Evolutionary conservation across 2,329 filamentous ascomycete genomes (phyloP).

Genomic region (Biscogniauxia sp.): DNA sequence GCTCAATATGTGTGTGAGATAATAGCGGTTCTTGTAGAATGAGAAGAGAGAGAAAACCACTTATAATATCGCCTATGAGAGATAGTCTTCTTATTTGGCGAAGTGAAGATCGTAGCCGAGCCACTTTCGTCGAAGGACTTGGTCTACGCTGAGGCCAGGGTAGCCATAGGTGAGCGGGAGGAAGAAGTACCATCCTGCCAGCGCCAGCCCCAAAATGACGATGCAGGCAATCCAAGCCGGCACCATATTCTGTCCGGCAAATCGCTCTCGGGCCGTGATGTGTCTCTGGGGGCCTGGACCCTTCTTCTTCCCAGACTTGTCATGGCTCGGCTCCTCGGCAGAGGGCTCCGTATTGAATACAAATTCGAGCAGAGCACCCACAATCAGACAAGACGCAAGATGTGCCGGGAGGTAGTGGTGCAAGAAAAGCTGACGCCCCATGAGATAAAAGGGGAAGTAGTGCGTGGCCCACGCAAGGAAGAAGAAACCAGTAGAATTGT

Average conservation of each 20-base stretch:
- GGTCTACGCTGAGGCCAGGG: constrained; percentile 76
- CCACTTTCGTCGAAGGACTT: constrained; percentile 87
- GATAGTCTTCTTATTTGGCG: constrained; percentile 68
- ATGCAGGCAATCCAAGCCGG: constrained; percentile 75
- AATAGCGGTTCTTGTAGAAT: not conserved
- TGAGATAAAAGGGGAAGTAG: constrained; percentile 96
- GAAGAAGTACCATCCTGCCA: constrained; percentile 89
- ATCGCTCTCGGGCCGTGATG: constrained; percentile 76
- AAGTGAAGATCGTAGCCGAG: constrained; percentile 97
- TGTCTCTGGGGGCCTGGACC: constrained; percentile 50
- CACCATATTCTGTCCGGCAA: constrained; percentile 73
- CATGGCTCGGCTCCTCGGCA: constrained; percentile 51
- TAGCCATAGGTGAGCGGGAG: constrained; percentile 93
- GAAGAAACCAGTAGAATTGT: constrained; percentile 99
- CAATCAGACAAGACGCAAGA: constrained; percentile 83
- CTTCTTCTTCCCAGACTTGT: constrained; percentile 47
- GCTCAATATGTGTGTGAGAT: not conserved
- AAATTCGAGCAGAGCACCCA: constrained; percentile 90
- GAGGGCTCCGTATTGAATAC: constrained; percentile 86
- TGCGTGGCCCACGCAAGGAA: constrained; percentile 97
- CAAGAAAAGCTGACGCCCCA: constrained; percentile 96
- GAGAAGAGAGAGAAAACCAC: not conserved
- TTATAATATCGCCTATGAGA: not conserved
- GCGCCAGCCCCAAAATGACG: constrained; percentile 65
- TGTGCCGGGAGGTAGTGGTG: constrained; percentile 97